A percentile compares a stretch with the other conserved stretches of the same genome.
Conservation (phyloP, 371 early-diverging fungal genomes). For the Lichtheimia ornata region DNA sequence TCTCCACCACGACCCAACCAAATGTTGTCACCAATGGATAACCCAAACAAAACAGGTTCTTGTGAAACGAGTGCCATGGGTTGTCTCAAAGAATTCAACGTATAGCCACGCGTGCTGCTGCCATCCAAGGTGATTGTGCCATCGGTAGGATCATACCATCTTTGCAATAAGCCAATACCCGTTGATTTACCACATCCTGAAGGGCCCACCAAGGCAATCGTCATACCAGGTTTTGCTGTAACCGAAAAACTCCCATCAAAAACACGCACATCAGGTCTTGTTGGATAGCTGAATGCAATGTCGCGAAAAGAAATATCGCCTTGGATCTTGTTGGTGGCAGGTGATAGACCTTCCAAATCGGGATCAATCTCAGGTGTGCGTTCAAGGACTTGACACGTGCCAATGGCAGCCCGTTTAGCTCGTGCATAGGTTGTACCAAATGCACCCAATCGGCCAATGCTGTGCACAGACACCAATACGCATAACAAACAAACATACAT, state of each 20-base stretch:
- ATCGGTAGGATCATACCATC: slow-evolving; percentile 77
- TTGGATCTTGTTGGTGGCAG: slow-evolving; percentile 8
- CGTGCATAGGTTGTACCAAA: slow-evolving; percentile 62
- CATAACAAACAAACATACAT: slow-evolving; percentile 65
- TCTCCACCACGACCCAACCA: slow-evolving; percentile 47
- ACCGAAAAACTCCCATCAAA: slow-evolving; percentile 74
- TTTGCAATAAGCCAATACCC: slow-evolving; percentile 78
- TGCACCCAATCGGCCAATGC: slow-evolving; percentile 58
- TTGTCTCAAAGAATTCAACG: slow-evolving; percentile 61
- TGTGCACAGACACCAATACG: slow-evolving; percentile 69
- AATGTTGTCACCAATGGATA: slow-evolving; percentile 80
- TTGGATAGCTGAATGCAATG: slow-evolving; percentile 73
- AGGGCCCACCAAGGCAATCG: slow-evolving; percentile 81
- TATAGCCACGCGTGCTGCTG: slow-evolving; percentile 59
- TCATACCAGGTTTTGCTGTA: slow-evolving; percentile 69
- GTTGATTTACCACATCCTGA: slow-evolving; percentile 91
- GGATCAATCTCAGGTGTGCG: slow-evolving; percentile 64
- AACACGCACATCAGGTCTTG: slow-evolving; percentile 72
- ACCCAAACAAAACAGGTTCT: slow-evolving; percentile 82
- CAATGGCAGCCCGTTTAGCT: slow-evolving; percentile 81
- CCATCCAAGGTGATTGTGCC: slow-evolving; percentile 70
- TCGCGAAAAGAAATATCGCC: slow-evolving; percentile 53
- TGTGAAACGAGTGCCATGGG: slow-evolving; percentile 86
- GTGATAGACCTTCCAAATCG: slow-evolving; percentile 29
- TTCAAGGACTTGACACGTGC: slow-evolving; percentile 73